Evolutionary conservation across 164 flowering plant species (phyloP).

Genomic region (Chloranthus sessilifolius): DNA sequence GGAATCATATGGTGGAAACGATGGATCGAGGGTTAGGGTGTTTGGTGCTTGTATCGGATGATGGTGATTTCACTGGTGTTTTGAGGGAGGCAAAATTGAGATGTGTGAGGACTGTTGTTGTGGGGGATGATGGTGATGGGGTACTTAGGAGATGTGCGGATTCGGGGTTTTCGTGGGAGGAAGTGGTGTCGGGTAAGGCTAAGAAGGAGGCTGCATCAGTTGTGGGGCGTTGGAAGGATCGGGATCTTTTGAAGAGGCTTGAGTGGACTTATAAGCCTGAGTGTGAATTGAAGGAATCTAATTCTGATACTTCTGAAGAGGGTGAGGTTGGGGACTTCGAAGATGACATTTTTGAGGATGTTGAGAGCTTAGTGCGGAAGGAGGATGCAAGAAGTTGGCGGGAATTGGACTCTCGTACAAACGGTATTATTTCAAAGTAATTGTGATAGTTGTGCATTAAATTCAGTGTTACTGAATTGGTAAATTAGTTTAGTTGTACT

Average conservation of each 20-base stretch:
- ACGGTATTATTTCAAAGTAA: conserved; percentile 6
- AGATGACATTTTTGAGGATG: conserved; percentile 16
- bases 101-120: conserved; percentile 77
- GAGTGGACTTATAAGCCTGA: conserved; percentile 79
- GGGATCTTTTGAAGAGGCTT: conserved; percentile 59
- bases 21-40: conserved; percentile 64
- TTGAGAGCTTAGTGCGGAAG: conserved; percentile 17
- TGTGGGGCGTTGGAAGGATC: conserved; percentile 74
- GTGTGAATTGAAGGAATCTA: conserved; percentile 19
- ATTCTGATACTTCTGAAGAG: conserved; percentile 20
- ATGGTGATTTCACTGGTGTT: conserved; percentile 63
- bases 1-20: conserved; percentile 62
- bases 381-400: conserved; percentile 49
- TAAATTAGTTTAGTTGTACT: too few species aligned
- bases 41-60: conserved; percentile 81
- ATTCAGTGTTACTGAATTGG: too few species aligned
- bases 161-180: conserved; percentile 71
- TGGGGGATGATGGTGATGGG: conserved; percentile 66
- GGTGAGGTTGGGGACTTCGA: conserved; percentile 24
- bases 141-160: conserved; percentile 72
- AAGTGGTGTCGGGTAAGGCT: conserved; percentile 70
- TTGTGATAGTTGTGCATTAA: conserved; percentile 2
- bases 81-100: conserved; percentile 69
- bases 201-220: conserved; percentile 62
- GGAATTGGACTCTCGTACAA: conserved; percentile 47